Conservation (phyloP, 805 yeast species). For the Wickerhamiella occidentalis region DNA sequence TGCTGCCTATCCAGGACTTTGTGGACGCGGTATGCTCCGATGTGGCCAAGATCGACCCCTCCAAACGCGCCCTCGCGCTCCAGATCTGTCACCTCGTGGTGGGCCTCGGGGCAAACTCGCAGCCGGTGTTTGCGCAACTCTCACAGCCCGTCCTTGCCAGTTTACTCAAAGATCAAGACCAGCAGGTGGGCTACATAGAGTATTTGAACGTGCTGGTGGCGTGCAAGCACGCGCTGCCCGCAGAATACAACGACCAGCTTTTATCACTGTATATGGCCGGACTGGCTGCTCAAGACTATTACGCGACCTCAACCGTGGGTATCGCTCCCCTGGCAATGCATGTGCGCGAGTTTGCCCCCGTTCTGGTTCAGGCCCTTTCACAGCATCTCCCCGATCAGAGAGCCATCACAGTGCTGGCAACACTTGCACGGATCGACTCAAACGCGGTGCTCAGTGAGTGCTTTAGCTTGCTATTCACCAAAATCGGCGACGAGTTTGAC, state of each 20-base stretch:
- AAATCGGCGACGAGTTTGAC: constrained; percentile 37
- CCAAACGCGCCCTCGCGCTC: constrained; percentile 10
- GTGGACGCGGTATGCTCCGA: constrained; percentile 25
- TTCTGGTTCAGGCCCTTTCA: constrained; percentile 15
- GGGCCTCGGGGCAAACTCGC: constrained; percentile 11
- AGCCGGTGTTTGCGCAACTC: background rate
- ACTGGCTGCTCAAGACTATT: constrained; percentile 54
- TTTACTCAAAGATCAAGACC: background rate
- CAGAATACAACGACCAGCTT: constrained; percentile 46
- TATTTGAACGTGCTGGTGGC: constrained; percentile 23
- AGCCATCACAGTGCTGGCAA: constrained; percentile 45
- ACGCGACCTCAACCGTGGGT: constrained; percentile 54
- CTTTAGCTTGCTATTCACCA: constrained; percentile 39
- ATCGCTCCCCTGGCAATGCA: constrained; percentile 39
- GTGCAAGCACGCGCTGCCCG: constrained; percentile 25
- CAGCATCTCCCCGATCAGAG: constrained; percentile 35
- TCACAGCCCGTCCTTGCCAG: constrained; percentile 32
- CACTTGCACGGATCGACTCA: constrained; percentile 32
- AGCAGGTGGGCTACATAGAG: constrained; percentile 1
- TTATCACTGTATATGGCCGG: constrained; percentile 52
- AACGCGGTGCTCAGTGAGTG: constrained; percentile 39
- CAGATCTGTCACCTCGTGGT: constrained; percentile 11
- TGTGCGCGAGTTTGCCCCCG: constrained; percentile 21
- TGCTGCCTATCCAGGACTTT: constrained; percentile 31
- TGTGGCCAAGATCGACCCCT: constrained; percentile 5